These are phyloP conservation scores for Quercus lobata DNA, from an alignment of 331 rosid genomes.

Conservation along the genomic window DNA sequence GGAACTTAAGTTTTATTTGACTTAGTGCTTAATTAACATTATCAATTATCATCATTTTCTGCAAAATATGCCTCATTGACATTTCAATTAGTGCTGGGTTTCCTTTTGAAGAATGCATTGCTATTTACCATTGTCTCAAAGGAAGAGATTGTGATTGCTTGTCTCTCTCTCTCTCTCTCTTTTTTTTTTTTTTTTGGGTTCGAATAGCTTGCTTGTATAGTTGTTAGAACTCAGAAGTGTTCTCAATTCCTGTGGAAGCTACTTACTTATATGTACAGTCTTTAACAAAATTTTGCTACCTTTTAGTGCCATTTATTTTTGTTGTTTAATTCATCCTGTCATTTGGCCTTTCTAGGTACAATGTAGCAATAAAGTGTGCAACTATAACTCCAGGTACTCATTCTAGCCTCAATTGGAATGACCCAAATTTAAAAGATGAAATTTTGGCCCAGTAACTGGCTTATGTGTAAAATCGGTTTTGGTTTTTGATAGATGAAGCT, in stretches of 20 bases:
- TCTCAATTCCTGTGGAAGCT: conserved; percentile 2
- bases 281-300: not conserved
- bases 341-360: not conserved
- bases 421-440: not conserved
- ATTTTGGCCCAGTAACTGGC: not conserved
- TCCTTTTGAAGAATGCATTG: not conserved
- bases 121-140: not conserved
- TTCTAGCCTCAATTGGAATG: conserved; percentile 1
- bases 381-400: conserved; percentile 56
- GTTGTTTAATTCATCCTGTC: not conserved
- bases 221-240: not conserved
- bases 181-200: too few relatives aligned
- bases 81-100: not conserved
- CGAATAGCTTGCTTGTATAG: not conserved
- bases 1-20: too few relatives aligned
- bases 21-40: not conserved
- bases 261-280: not conserved
- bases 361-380: conserved; percentile 28
- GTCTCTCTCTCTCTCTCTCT: not conserved
- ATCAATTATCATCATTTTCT: not conserved
- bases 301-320: conserved; percentile 6
- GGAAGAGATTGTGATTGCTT: not conserved
- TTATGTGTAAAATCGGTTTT: conserved; percentile 17
- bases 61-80: not conserved
- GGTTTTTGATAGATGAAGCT: conserved; percentile 40